phyloP scores from a whole-genome alignment of 1,284 basidiomycete species.

The Macrocystidia cucumis region DNA sequence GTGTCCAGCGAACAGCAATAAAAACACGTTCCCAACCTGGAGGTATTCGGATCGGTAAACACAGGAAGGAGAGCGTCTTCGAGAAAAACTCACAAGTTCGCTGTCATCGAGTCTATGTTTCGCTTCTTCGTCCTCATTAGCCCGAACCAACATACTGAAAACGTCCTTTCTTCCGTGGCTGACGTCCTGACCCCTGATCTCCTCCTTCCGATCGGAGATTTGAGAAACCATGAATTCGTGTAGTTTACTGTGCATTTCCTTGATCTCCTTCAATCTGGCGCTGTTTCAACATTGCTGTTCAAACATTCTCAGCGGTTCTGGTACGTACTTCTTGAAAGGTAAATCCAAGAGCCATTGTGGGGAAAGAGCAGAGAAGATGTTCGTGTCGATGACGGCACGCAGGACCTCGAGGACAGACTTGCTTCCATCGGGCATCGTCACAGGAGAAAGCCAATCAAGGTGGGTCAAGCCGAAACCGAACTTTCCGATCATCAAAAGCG shows the following conservation, averaged over 20 bases:
- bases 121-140: conserved; percentile 36
- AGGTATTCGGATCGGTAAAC: not conserved
- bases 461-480: conserved; percentile 44
- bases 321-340: conserved; percentile 31
- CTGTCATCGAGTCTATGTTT: conserved; percentile 36
- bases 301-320: not conserved
- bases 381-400: conserved; percentile 24
- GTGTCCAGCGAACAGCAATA: conserved; percentile 49
- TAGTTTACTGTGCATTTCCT: conserved; percentile 21
- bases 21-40: conserved; percentile 47
- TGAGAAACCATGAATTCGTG: conserved; percentile 34
- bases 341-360: conserved; percentile 36
- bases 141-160: conserved; percentile 40
- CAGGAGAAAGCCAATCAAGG: conserved; percentile 36
- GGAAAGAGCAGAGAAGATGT: conserved; percentile 17
- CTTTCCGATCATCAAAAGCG: conserved; percentile 38
- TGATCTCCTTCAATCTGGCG: conserved; percentile 16
- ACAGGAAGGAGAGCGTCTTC: not conserved
- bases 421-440: conserved; percentile 23
- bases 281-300: not conserved
- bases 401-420: conserved; percentile 40
- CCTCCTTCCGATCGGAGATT: conserved; percentile 26
- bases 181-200: conserved; percentile 17
- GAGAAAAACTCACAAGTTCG: conserved; percentile 32
- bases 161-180: conserved; percentile 22